A percentile compares a stretch with the other conserved stretches of the same genome.
Evolutionary conservation across 2,329 filamentous ascomycete genomes (phyloP).

Genomic region (Knufia fluminis): DNA sequence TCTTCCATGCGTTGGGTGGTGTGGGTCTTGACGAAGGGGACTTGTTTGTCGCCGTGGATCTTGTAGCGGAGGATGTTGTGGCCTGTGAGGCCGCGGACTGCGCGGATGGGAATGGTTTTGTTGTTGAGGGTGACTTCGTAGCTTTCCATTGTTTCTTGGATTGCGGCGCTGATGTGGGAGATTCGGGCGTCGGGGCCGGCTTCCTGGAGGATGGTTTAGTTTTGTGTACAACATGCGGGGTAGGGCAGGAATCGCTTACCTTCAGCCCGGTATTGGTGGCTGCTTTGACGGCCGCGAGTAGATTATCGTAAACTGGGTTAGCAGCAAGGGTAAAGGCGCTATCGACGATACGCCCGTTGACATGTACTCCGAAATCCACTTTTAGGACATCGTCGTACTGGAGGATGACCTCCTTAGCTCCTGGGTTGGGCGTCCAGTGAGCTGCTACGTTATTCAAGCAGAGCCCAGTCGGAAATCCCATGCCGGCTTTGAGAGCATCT

Average conservation of each 20-base stretch:
- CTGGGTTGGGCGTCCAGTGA: slow-evolving; percentile 50
- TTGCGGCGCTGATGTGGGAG: slow-evolving; percentile 46
- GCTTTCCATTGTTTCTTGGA: slow-evolving; percentile 55
- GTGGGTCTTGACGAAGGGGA: slow-evolving; percentile 46
- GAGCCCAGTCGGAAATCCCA: slow-evolving; percentile 49
- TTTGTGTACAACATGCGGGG: slow-evolving; percentile 9
- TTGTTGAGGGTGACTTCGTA: slow-evolving; percentile 50
- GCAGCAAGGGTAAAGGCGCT: slow-evolving; percentile 63
- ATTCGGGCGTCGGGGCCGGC: slow-evolving; percentile 49
- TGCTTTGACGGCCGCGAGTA: slow-evolving; percentile 57
- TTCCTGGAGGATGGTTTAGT: slow-evolving; percentile 26
- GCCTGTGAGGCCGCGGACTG: slow-evolving; percentile 46
- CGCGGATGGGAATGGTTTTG: slow-evolving; percentile 45
- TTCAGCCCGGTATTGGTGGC: slow-evolving; percentile 54
- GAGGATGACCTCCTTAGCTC: slow-evolving; percentile 60
- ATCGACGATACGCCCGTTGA: slow-evolving; percentile 72
- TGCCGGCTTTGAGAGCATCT: slow-evolving; percentile 41
- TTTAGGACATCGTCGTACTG: slow-evolving; percentile 69
- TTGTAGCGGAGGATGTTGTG: slow-evolving; percentile 47
- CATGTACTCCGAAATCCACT: slow-evolving; percentile 72
- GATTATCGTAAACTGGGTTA: slow-evolving; percentile 58
- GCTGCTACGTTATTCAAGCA: slow-evolving; percentile 46
- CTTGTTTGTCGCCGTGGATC: slow-evolving; percentile 48
- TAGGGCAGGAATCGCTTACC: slow-evolving; percentile 23
- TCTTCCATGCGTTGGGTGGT: slow-evolving; percentile 48